Evolutionary conservation across 768 basidiomycete genomes (phyloP).

Genomic region (Rhodotorula paludigena): DNA sequence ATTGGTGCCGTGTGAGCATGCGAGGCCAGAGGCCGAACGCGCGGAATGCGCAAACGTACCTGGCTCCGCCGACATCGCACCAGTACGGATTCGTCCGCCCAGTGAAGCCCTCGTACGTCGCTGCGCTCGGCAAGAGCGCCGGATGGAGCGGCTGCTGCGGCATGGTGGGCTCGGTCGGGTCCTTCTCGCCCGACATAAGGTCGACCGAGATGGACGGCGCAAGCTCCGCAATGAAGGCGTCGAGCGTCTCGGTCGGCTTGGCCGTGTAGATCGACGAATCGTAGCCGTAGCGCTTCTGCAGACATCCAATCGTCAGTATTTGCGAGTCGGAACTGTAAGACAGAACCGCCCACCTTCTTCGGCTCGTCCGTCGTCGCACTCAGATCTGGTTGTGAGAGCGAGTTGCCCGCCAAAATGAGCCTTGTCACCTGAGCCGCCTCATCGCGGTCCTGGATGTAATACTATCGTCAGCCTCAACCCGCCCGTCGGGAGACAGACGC

Average conservation of each 20-base stretch:
- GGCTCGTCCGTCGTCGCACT: constrained; percentile 48
- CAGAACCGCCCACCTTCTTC: constrained; percentile 19
- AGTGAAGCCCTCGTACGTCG: constrained; percentile 56
- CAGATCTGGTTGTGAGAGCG: constrained; percentile 56
- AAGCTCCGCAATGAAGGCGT: constrained; percentile 68
- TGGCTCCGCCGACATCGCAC: constrained; percentile 58
- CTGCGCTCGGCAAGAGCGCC: constrained; percentile 70
- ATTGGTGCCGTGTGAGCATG: too few relatives aligned
- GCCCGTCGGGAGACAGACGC: neutral
- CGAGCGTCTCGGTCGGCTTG: constrained; percentile 67
- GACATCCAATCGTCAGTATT: neutral
- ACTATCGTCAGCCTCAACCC: neutral
- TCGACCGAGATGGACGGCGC: constrained; percentile 74
- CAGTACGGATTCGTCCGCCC: constrained; percentile 88
- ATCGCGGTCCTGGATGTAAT: constrained; percentile 53
- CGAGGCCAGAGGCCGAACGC: neutral
- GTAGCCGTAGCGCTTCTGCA: constrained; percentile 62
- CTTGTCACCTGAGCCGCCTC: constrained; percentile 70
- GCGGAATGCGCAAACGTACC: constrained; percentile 46
- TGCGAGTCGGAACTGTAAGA: neutral
- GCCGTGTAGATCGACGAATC: constrained; percentile 65
- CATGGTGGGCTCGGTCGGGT: constrained; percentile 81
- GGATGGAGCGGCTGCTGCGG: constrained; percentile 91
- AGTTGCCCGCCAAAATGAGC: constrained; percentile 85
- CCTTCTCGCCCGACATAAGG: constrained; percentile 76